Percentiles rank a stretch among this genome's conserved stretches.
phyloP scores from a whole-genome alignment of 2,329 filamentous ascomycete species.

The Myriosclerotinia duriaeana region DNA sequence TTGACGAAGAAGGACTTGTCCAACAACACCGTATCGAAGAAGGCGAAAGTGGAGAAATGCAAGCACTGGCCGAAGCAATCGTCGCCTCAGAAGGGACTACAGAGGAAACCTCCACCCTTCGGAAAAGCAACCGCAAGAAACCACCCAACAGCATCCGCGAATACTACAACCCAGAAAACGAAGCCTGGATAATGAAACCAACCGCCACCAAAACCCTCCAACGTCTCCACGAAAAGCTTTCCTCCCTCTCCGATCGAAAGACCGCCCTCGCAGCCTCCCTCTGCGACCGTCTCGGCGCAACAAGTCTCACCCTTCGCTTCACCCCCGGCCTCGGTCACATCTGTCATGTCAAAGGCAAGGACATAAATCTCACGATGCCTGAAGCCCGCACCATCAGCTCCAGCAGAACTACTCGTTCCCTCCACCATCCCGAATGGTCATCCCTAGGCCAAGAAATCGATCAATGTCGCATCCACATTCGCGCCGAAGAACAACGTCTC shows the following conservation, averaged over 20 bases:
- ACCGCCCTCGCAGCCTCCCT: slow-evolving; percentile 58
- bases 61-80: slow-evolving; percentile 71
- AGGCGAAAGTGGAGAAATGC: slow-evolving; percentile 66
- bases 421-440: slow-evolving; percentile 83
- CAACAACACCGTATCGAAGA: slow-evolving; percentile 77
- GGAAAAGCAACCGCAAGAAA: slow-evolving; percentile 45
- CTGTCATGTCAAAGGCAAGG: slow-evolving; percentile 84
- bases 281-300: slow-evolving; percentile 58
- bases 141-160: slow-evolving; percentile 52
- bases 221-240: slow-evolving; percentile 67
- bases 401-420: slow-evolving; percentile 80
- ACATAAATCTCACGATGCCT: slow-evolving; percentile 47
- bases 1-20: slow-evolving; percentile 89
- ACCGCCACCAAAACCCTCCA: slow-evolving; percentile 65
- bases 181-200: slow-evolving; percentile 65
- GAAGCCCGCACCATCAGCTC: slow-evolving; percentile 62
- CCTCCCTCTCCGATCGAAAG: slow-evolving; percentile 60
- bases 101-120: slow-evolving; percentile 52
- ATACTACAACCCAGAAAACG: slow-evolving; percentile 59
- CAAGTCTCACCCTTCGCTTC: slow-evolving; percentile 78
- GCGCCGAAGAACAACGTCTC: slow-evolving; percentile 78
- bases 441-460: slow-evolving; percentile 76
- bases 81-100: slow-evolving; percentile 63
- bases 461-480: slow-evolving; percentile 72
- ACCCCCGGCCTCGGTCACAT: slow-evolving; percentile 85